Percentiles rank a stretch among this genome's conserved stretches.
These are phyloP conservation scores for Actinomortierella ambigua DNA, from an alignment of 371 early-diverging fungal genomes.

Conservation along the genomic window DNA sequence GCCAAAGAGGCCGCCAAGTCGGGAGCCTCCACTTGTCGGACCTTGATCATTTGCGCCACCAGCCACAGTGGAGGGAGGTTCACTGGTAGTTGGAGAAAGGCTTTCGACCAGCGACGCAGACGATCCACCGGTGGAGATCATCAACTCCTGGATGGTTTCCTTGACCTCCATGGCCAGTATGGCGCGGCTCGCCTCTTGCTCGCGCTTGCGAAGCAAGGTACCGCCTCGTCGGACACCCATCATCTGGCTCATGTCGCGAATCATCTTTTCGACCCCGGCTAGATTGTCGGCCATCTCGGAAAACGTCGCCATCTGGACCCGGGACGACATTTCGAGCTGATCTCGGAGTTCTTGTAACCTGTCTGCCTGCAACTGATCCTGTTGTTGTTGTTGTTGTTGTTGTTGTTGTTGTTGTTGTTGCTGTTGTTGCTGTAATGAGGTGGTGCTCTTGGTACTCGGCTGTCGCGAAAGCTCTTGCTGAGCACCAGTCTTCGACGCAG, in stretches of 20 bases:
- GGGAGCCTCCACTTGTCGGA: no score
- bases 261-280: slow-evolving; percentile 41
- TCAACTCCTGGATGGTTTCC: slow-evolving; percentile 32
- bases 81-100: no score
- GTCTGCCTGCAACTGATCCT: neutral
- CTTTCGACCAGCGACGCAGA: neutral
- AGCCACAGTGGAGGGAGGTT: no score
- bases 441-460: neutral
- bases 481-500: no score
- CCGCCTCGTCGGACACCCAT: slow-evolving; percentile 42
- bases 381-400: slow-evolving; percentile 4
- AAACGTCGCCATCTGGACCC: slow-evolving; percentile 40
- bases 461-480: no score
- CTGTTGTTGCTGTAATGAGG: neutral
- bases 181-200: slow-evolving; percentile 26
- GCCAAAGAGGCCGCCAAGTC: no score
- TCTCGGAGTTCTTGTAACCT: slow-evolving; percentile 31
- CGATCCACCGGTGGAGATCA: slow-evolving; percentile 7
- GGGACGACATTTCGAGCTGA: slow-evolving; percentile 37
- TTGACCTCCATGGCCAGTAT: slow-evolving; percentile 37
- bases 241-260: slow-evolving; percentile 39
- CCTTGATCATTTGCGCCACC: no score
- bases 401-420: neutral
- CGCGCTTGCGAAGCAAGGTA: slow-evolving; percentile 29
- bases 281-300: slow-evolving; percentile 41